Conservation (phyloP, 441 rosid genomes). For the Hura crepitans region DNA sequence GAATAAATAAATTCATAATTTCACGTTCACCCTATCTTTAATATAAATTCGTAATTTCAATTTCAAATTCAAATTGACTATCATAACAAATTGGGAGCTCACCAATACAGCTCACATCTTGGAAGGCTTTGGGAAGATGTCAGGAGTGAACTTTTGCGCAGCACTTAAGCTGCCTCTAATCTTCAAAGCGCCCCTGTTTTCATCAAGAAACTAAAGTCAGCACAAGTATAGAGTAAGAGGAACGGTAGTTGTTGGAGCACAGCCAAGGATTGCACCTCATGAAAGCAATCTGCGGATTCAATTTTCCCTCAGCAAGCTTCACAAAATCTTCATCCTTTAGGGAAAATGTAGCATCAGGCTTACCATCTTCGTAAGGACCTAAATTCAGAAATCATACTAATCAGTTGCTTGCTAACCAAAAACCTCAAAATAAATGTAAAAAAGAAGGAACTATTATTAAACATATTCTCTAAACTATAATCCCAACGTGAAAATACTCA, state of each 20-base stretch:
- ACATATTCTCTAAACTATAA: not conserved
- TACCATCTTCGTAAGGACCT: slow-evolving; percentile 82
- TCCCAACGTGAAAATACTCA: not conserved
- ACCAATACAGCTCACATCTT: slow-evolving; percentile 53
- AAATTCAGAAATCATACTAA: slow-evolving; percentile 8
- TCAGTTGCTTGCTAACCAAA: not conserved
- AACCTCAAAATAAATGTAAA: not conserved
- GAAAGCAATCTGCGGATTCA: slow-evolving; percentile 95
- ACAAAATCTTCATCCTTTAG: slow-evolving; percentile 86
- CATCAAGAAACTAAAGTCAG: slow-evolving; percentile 21
- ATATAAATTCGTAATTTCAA: not conserved
- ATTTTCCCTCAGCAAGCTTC: slow-evolving; percentile 79
- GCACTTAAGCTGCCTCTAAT: slow-evolving; percentile 90
- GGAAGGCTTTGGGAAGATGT: slow-evolving; percentile 90
- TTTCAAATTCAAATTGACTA: not conserved
- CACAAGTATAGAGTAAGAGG: not conserved
- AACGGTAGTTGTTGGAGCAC: not conserved
- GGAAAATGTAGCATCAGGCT: slow-evolving; percentile 82
- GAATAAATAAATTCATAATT: no score
- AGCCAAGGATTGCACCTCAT: slow-evolving; percentile 46
- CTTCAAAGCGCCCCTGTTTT: slow-evolving; percentile 86
- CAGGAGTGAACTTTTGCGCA: slow-evolving; percentile 92
- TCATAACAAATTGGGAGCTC: not conserved
- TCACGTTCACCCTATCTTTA: slow-evolving; percentile 15
- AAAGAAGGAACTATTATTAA: not conserved